phyloP scores from a whole-genome alignment of 768 basidiomycete species.

The Hygrophoropsis aurantiaca region DNA sequence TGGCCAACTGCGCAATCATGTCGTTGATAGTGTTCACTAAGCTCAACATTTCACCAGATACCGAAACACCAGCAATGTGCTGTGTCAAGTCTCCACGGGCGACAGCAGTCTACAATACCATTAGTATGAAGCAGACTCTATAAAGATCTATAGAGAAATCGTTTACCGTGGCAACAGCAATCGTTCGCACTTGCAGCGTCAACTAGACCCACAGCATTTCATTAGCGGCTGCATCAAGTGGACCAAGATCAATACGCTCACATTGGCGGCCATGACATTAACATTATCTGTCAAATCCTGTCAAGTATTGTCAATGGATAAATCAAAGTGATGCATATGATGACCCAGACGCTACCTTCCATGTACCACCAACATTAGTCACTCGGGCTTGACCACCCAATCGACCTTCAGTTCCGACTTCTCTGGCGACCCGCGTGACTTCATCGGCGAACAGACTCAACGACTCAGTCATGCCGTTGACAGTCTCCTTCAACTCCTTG shows the following conservation, averaged over 20 bases:
- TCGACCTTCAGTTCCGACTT: conserved; percentile 95
- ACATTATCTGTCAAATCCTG: conserved; percentile 91
- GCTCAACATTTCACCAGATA: conserved; percentile 94
- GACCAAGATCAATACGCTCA: conserved; percentile 35
- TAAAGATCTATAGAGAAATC: background rate
- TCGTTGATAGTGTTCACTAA: conserved; percentile 98
- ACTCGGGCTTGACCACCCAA: conserved; percentile 95
- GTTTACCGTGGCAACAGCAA: conserved; percentile 87
- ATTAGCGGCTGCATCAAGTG: background rate
- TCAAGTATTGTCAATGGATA: conserved; percentile 13
- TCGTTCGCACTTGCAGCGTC: conserved; percentile 90
- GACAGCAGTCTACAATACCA: conserved; percentile 69
- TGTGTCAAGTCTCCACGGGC: conserved; percentile 91
- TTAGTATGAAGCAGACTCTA: background rate
- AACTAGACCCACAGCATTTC: conserved; percentile 44
- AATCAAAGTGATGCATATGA: background rate
- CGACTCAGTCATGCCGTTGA: conserved; percentile 93
- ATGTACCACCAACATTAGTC: conserved; percentile 92
- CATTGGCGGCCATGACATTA: conserved; percentile 93
- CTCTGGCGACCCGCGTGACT: conserved; percentile 83
- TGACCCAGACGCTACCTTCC: conserved; percentile 57
- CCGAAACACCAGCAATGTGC: conserved; percentile 90
- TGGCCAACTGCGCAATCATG: conserved; percentile 68
- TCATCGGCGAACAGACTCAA: conserved; percentile 85
- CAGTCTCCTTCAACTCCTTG: conserved; percentile 84